Percentiles rank a stretch among this genome's conserved stretches.
phyloP scores from a whole-genome alignment of 1,139 yeast species.

The Lodderomyces elongisporus region DNA sequence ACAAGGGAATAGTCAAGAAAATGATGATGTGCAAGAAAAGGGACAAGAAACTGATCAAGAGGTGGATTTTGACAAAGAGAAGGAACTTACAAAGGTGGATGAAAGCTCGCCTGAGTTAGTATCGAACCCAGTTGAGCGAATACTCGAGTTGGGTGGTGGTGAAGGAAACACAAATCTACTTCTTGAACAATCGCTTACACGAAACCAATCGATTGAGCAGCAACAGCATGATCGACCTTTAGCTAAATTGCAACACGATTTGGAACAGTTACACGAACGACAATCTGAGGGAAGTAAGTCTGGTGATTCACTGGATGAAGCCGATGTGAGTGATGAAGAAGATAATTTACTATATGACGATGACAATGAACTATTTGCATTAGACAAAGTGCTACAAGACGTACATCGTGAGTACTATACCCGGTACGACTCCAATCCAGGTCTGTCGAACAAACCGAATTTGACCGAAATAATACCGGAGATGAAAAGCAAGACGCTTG shows the following conservation, averaged over 20 bases:
- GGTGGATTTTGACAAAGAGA: background rate
- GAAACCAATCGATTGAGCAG: conserved; percentile 56
- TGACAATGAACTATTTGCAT: conserved; percentile 65
- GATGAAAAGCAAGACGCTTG: conserved; percentile 63
- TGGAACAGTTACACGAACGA: conserved; percentile 51
- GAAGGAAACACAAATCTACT: conserved; percentile 43
- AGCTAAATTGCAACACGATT: conserved; percentile 73
- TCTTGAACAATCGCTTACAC: conserved; percentile 50
- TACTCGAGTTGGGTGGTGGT: conserved; percentile 45
- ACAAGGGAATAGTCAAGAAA: conserved; percentile 6
- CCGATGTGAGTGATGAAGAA: conserved; percentile 22
- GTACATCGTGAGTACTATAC: conserved; percentile 68
- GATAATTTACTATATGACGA: conserved; percentile 68
- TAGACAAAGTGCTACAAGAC: conserved; percentile 57
- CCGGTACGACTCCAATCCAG: conserved; percentile 32
- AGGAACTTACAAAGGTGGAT: conserved; percentile 9
- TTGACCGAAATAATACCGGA: conserved; percentile 65
- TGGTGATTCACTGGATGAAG: conserved; percentile 8
- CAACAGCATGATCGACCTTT: conserved; percentile 74
- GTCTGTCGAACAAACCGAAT: conserved; percentile 41
- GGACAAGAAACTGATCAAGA: background rate
- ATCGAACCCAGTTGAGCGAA: conserved; percentile 45
- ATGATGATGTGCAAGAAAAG: conserved; percentile 7
- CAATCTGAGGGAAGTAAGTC: conserved; percentile 10
- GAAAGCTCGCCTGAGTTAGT: background rate